phyloP scores from a whole-genome alignment of 2,329 filamentous ascomycete genomes.

The Grosmannia serpens region DNA sequence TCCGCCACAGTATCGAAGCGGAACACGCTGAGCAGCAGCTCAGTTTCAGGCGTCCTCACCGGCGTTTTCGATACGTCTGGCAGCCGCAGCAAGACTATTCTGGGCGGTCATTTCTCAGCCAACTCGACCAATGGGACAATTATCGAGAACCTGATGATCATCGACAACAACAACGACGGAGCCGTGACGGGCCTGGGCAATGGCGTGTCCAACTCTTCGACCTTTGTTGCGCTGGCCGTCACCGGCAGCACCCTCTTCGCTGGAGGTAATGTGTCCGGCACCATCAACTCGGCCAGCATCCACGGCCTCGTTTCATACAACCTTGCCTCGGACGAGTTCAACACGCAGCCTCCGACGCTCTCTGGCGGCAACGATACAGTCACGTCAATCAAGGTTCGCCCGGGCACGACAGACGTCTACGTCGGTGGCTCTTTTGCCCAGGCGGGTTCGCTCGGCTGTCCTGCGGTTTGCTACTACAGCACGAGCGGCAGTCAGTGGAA shows the following conservation, averaged over 20 bases:
- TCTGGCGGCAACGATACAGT: slow-evolving; percentile 60
- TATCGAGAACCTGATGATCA: slow-evolving; percentile 70
- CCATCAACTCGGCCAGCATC: slow-evolving; percentile 48
- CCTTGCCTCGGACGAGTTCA: slow-evolving; percentile 51
- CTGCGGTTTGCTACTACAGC: slow-evolving; percentile 70
- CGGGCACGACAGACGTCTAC: slow-evolving; percentile 62
- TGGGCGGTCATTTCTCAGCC: slow-evolving; percentile 78
- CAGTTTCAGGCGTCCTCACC: slow-evolving; percentile 58
- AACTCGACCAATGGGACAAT: slow-evolving; percentile 55
- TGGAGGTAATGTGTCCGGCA: slow-evolving; percentile 69
- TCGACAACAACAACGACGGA: slow-evolving; percentile 62
- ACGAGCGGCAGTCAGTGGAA: slow-evolving; percentile 64
- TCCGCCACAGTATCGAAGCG: slow-evolving; percentile 33
- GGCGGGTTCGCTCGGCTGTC: slow-evolving; percentile 73
- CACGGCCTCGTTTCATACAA: slow-evolving; percentile 74
- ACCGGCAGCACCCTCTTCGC: slow-evolving; percentile 62
- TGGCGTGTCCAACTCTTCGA: slow-evolving; percentile 59
- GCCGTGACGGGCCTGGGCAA: slow-evolving; percentile 57
- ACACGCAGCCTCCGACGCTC: slow-evolving; percentile 64
- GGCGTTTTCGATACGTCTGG: slow-evolving; percentile 62
- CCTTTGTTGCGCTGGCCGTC: slow-evolving; percentile 60
- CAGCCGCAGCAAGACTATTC: slow-evolving; percentile 67
- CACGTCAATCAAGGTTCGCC: slow-evolving; percentile 62
- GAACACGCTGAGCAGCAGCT: slow-evolving; percentile 24
- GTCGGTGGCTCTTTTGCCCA: slow-evolving; percentile 77